Base-by-base conservation (phyloP, 1,284 basidiomycete species). In the Afroboletus lepidellus region DNA sequence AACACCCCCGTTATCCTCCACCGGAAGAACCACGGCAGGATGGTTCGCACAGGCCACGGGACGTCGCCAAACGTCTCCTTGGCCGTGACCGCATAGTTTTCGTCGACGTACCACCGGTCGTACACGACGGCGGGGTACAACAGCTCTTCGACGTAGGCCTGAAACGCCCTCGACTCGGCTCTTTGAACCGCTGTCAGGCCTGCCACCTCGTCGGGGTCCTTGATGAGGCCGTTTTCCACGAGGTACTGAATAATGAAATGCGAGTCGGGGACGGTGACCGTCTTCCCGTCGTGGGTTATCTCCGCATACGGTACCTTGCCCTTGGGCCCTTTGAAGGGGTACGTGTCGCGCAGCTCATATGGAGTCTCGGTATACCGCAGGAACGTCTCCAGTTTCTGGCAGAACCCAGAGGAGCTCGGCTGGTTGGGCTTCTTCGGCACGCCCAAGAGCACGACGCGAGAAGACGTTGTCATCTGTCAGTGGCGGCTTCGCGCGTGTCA, bases 191-290 rank as follows among this genome's bases (percentile, higher is more conserved):
- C 21, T 3, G 70, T 66, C 55, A 69, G 39, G 9, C 51, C 56
- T 0, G 68, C 67, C 18, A 59, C 39, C 13, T 59, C 50, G 41
- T 72, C 66, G 3, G 67, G 67, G 46, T 72, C 69, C 18, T 56
- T 53, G 46, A 61, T 18, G 15, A 69, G 47, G 15, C 46, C 51
- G 1, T 57, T 56, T 15, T 66, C 59, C 13, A 70, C 57, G 21
- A 72, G 53, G 27, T 71, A 60, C 29, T 56, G 56, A 24, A 72
- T 61, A 48, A 72, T 70, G 56, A 72, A 69, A 41, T 70, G 68
- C 3, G 68, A 72, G 42, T 69, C 68, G 6, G 69, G 30, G 4
- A 72, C 8, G 3, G 49, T 58, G 41, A 57, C 48, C 0, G 57
- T 67, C 20, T 53, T 57, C 13, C 42, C 48, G 30, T 56, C 62